phyloP scores from a whole-genome alignment of 768 basidiomycete genomes.

The Paxillus involutus region DNA sequence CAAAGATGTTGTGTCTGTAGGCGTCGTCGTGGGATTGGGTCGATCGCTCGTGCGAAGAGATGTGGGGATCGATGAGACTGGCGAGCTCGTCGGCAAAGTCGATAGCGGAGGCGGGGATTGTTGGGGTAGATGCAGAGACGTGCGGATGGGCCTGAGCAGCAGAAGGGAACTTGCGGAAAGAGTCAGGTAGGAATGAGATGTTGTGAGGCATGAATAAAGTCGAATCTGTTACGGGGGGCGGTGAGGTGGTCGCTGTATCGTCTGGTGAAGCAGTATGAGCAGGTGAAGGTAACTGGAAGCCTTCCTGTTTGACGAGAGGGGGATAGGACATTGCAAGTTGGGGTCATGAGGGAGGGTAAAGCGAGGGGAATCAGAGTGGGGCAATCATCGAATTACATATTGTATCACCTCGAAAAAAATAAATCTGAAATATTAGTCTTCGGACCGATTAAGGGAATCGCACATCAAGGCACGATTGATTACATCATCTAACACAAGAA shows the following conservation, averaged over 20 bases:
- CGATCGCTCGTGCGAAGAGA: slow-evolving; percentile 41
- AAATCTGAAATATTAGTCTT: slow-evolving; percentile 14
- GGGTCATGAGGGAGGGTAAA: background rate
- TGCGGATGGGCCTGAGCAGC: slow-evolving; percentile 15
- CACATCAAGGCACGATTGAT: slow-evolving; percentile 13
- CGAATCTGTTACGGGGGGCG: slow-evolving; percentile 9
- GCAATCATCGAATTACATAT: background rate
- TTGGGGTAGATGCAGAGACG: slow-evolving; percentile 11
- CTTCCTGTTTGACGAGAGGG: slow-evolving; percentile 59
- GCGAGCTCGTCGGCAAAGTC: slow-evolving; percentile 74
- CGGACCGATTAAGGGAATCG: slow-evolving; percentile 33
- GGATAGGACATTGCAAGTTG: slow-evolving; percentile 30
- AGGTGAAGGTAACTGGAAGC: slow-evolving; percentile 64
- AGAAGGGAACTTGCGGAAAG: slow-evolving; percentile 53
- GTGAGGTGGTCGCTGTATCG: slow-evolving; percentile 23
- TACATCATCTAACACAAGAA: too few species aligned
- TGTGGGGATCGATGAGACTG: slow-evolving; percentile 46
- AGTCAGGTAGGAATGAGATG: slow-evolving; percentile 48
- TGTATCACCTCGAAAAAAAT: background rate
- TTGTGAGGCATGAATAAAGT: slow-evolving; percentile 46
- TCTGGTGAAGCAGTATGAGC: slow-evolving; percentile 27
- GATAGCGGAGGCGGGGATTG: slow-evolving; percentile 25
- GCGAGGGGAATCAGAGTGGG: background rate
- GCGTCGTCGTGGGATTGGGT: slow-evolving; percentile 44
- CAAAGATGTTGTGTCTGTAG: slow-evolving; percentile 60